phyloP scores from a whole-genome alignment of 257 asterid genomes.

The Salvia hispanica region DNA sequence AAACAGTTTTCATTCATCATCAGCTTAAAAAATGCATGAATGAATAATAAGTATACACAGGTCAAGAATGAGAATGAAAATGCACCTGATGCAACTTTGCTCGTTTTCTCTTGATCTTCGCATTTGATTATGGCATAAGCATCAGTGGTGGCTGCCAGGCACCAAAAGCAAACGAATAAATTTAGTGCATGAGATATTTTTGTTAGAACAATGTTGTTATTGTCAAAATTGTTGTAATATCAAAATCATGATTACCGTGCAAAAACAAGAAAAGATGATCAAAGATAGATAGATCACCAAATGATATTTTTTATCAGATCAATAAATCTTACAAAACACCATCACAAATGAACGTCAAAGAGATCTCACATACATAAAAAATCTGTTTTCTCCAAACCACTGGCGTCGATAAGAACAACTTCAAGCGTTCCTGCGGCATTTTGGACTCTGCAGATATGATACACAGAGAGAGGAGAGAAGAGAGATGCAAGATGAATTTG shows the following conservation, averaged over 20 bases:
- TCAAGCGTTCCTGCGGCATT: slow-evolving; percentile 77
- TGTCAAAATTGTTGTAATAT: neutral
- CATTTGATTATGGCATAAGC: slow-evolving; percentile 56
- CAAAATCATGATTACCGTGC: no score
- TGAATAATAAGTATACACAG: no score
- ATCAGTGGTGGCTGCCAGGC: slow-evolving; percentile 56
- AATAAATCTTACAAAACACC: neutral
- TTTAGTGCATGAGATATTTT: neutral
- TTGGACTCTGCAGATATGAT: slow-evolving; percentile 1
- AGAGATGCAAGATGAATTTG: neutral
- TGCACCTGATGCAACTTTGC: slow-evolving; percentile 61
- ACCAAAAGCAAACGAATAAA: slow-evolving; percentile 5
- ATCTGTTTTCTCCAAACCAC: slow-evolving; percentile 58
- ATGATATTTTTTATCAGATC: slow-evolving; percentile 5
- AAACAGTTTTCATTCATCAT: no score
- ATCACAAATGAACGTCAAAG: neutral
- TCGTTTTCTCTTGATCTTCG: slow-evolving; percentile 64
- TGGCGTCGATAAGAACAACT: slow-evolving; percentile 62
- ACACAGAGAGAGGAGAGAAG: neutral
- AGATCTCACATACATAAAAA: slow-evolving; percentile 43
- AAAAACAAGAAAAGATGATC: neutral
- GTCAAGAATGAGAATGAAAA: neutral
- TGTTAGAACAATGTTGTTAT: neutral
- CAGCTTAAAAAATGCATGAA: no score
- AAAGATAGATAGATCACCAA: neutral